Base-by-base conservation (phyloP, 108 stramenopile species). In the Pseudonitzschia pungens region DNA sequence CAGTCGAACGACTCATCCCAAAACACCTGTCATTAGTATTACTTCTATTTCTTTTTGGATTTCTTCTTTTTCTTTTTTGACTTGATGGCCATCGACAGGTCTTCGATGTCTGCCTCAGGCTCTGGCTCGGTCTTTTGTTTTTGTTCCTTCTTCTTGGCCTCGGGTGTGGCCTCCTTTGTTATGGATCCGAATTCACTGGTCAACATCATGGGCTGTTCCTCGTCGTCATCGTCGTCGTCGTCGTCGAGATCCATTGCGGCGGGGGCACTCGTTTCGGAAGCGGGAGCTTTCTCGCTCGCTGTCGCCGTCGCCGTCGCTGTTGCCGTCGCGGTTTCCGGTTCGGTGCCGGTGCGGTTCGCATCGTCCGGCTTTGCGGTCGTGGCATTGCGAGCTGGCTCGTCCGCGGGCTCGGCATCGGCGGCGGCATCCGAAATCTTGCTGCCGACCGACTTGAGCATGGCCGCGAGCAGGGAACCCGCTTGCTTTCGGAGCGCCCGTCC, bases 211-310 rank as follows among this genome's bases (percentile, higher is more conserved):
- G 89, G 76, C 48, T 75, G 70, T 16, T 88, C 86, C 77, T 92
- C 92, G 57, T 94, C 92, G 18, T 90, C 87, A 70, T 94, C 92
- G 40, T 90, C 87, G 74, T 83, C 87, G 74, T 83, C 83, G 66
- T 88, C 82, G 44, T 60, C 84, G 22, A 72, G 24, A 18, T 65
- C 70, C 59, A 72, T 60, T 18, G 73, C 48, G 53, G 59, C 42
- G 26, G 51, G 21, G 27, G 40, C 70, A 20, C 60, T 56, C 9
- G 7, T 29, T 40, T 62, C 31, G 60, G 60, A 62, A 6, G 60
- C 32, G 11, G 29, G n/a, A n/a, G 40, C 14, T 44, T 45, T 54
- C 42, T 21, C 27, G 9, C 11, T 48, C 45, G 1, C 9, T 28
- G 63, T 1, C 2, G 8, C 44, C 7, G 48, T 28, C 8, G 4